phyloP scores from a whole-genome alignment of 2,329 filamentous ascomycete genomes.

The Tothia fuscella region DNA sequence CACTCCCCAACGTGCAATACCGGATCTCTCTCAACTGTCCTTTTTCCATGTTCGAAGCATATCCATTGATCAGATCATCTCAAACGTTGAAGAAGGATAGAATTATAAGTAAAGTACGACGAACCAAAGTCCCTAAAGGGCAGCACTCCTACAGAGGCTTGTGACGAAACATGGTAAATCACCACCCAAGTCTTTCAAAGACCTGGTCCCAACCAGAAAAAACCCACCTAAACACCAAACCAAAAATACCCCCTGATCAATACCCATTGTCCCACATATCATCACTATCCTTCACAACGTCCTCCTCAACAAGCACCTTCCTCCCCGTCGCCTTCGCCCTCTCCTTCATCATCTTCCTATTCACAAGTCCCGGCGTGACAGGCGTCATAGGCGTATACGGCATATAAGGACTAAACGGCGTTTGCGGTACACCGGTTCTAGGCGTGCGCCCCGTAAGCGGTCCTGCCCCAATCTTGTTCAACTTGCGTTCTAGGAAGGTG shows the following conservation, averaged over 20 bases:
- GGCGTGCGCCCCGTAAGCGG: slow-evolving; percentile 31
- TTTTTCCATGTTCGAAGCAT: too few species aligned
- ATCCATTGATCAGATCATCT: too few species aligned
- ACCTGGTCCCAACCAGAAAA: neutral
- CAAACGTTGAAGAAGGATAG: too few species aligned
- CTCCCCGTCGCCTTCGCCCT: slow-evolving; percentile 55
- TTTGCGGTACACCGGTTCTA: slow-evolving; percentile 46
- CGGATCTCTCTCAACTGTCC: too few species aligned
- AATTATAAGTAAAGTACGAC: too few species aligned
- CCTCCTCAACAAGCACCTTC: slow-evolving; percentile 36
- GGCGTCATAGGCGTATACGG: slow-evolving; percentile 65
- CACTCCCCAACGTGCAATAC: too few species aligned
- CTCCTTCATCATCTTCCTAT: slow-evolving; percentile 56
- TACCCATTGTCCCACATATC: slow-evolving; percentile 44
- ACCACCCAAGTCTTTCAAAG: neutral
- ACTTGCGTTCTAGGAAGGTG: slow-evolving; percentile 29
- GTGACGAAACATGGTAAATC: too few species aligned
- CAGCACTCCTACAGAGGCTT: too few species aligned
- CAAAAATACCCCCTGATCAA: neutral
- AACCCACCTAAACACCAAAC: too few species aligned
- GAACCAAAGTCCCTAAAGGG: too few species aligned
- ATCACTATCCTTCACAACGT: slow-evolving; percentile 48
- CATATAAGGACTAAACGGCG: slow-evolving; percentile 70
- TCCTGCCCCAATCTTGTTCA: slow-evolving; percentile 19
- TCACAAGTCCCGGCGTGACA: slow-evolving; percentile 64